These are phyloP conservation scores for Lipomyces starkeyi DNA, from an alignment of 805 yeast genomes.

Conservation along the genomic window DNA sequence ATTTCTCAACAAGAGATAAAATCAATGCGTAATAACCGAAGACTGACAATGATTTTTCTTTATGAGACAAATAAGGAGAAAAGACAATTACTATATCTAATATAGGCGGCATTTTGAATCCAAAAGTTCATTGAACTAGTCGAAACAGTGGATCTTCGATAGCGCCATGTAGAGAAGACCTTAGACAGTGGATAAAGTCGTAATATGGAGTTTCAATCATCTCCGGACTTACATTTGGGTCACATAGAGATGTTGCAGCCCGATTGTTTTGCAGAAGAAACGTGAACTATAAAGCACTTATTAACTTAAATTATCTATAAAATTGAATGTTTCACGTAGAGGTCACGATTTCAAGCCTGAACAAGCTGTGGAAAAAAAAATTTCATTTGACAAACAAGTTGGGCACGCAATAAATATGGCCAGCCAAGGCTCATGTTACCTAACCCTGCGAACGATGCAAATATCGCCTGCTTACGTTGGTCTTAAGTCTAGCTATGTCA, in stretches of 20 bases:
- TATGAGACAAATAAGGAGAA: background rate
- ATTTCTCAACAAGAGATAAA: background rate
- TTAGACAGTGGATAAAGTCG: background rate
- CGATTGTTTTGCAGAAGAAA: background rate
- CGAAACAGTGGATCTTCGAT: conserved; percentile 27
- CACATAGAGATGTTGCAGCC: background rate
- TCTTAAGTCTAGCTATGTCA: no score
- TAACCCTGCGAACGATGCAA: no score
- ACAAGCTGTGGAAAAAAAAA: no score
- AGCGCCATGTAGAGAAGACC: background rate
- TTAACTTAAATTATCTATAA: background rate
- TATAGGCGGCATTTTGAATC: conserved; percentile 29
- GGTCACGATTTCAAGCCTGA: no score
- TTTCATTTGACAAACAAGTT: no score
- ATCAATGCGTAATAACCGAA: background rate
- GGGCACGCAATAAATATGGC: no score
- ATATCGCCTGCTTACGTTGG: no score
- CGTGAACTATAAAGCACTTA: background rate
- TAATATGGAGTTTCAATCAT: no score
- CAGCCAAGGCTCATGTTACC: no score
- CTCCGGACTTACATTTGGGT: no score
- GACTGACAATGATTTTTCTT: background rate
- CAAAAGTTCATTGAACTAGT: conserved; percentile 16
- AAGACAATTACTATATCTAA: background rate
- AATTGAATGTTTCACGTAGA: background rate